A percentile compares a stretch with the other conserved stretches of the same genome.
Evolutionary conservation across 192 early-diverging fungal species (phyloP).

Genomic region (Coemansia sp.): DNA sequence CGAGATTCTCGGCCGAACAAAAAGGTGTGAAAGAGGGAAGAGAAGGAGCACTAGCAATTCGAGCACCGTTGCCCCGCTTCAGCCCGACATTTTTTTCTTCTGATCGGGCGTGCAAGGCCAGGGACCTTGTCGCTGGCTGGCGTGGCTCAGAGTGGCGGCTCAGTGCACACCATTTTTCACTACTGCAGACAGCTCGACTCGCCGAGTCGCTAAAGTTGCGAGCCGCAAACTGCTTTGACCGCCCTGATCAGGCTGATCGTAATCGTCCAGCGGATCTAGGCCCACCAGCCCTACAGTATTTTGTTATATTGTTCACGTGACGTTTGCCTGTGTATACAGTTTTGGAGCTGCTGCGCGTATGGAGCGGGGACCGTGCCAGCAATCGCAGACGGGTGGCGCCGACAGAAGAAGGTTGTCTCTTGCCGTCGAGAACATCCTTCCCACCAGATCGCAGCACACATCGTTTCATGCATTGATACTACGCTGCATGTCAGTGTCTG

Average conservation of each 20-base stretch:
- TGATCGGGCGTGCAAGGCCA: slow-evolving; percentile 6
- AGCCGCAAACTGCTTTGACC: slow-evolving; percentile 7
- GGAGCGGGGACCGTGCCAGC: not conserved
- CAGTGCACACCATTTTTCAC: slow-evolving; percentile 3
- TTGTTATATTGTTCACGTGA: not conserved
- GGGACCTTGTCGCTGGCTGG: slow-evolving; percentile 17
- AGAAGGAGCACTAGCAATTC: slow-evolving; percentile 28
- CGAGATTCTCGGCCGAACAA: slow-evolving; percentile 32
- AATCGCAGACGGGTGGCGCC: not conserved
- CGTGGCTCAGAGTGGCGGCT: not conserved
- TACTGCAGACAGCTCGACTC: slow-evolving; percentile 6
- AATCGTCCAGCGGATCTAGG: not conserved
- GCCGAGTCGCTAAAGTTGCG: not conserved
- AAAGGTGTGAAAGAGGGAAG: slow-evolving; percentile 24
- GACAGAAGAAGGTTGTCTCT: not conserved
- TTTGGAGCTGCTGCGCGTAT: not conserved
- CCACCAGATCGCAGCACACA: slow-evolving; percentile 5
- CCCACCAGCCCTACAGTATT: not conserved
- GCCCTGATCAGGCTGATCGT: slow-evolving; percentile 5
- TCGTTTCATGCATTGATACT: not conserved
- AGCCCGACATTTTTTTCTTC: slow-evolving; percentile 7
- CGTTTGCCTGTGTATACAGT: not conserved
- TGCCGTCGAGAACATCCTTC: slow-evolving; percentile 1
- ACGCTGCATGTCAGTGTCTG: not conserved
- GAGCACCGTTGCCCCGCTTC: slow-evolving; percentile 1